Evolutionary conservation across 805 yeast species (phyloP), one percentile per base, ranked within the genome.

Genomic region (Pichia kluyveri): DNA sequence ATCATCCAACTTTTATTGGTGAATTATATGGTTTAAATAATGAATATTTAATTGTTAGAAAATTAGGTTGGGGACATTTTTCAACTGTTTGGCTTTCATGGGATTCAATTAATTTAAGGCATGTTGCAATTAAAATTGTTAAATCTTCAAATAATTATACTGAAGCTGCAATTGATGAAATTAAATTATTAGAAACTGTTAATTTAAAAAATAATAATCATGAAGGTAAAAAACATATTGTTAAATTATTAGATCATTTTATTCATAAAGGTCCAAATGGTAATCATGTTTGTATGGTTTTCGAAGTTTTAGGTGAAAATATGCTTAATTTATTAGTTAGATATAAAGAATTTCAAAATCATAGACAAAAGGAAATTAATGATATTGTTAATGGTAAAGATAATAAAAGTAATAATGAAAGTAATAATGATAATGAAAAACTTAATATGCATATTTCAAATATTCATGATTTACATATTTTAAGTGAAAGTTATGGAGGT

Each of bases 31-130:
- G 76, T 38, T 59, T 68, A 8, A 60, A 67, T 42, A 65, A 69
- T 47, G 66, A 71, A 47, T 79, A 79, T 59, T 57, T 65, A 9
- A 63, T 79, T 27, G 66, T 77, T 19, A 65, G 84, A 30, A 80
- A 80, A 59, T 65, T 81, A 9, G 87, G 87, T 3, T 79, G 84
- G 84, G 86, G 87, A 36, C 84, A 80, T 57, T 81, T 81, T 55
- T 76, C 83, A 38, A 80, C 86, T 1, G 86, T 81, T n/a, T 81
- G 86, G 86, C 61, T 81, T 30, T 83, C 83, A 1, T 62, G 59
- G 44, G 76, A 73, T 45, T 52, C 61, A 2, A 47, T 54, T 3
- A 40, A 56, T 15, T 66, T 67, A 17, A 58, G 68, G 30, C 82
- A 77, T 55, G 83, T 77, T 49, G 86, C 86, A 23, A 68, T 81